phyloP scores from a whole-genome alignment of 441 rosid genomes.

The Lepidium campestre region DNA sequence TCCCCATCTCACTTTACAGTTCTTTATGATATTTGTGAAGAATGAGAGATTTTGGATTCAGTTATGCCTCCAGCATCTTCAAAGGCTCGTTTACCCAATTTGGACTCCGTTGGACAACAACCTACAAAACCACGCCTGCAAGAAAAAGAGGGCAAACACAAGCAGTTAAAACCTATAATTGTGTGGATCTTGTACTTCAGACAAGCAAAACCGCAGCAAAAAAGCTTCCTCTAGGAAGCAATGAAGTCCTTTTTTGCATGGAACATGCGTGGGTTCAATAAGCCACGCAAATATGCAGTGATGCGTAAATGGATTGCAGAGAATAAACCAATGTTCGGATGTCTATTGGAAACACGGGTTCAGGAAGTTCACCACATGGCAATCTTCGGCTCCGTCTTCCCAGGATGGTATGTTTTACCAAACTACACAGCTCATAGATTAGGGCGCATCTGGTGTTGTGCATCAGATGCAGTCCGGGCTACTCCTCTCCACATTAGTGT shows the following conservation, averaged over 20 bases:
- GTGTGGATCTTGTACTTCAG: no score
- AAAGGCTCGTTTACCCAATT: no score
- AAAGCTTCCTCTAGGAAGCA: not conserved
- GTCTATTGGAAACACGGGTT: not conserved
- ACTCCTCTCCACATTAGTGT: not conserved
- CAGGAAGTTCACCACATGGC: not conserved
- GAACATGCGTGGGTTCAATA: not conserved
- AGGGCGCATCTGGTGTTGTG: not conserved
- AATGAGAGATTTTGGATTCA: no score
- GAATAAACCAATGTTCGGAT: not conserved
- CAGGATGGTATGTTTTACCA: not conserved
- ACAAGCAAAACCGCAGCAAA: not conserved
- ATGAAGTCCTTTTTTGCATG: not conserved
- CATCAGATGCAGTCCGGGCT: not conserved
- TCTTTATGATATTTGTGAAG: no score
- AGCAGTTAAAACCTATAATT: no score
- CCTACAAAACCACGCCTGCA: no score
- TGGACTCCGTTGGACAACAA: no score
- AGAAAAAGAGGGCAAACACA: no score
- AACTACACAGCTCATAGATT: not conserved
- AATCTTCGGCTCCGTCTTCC: not conserved
- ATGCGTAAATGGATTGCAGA: not conserved
- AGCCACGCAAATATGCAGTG: not conserved
- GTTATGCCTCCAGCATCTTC: no score
- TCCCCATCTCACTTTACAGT: no score